Conservation (phyloP, 208 protist genomes). For the Leishmania braziliensis region DNA sequence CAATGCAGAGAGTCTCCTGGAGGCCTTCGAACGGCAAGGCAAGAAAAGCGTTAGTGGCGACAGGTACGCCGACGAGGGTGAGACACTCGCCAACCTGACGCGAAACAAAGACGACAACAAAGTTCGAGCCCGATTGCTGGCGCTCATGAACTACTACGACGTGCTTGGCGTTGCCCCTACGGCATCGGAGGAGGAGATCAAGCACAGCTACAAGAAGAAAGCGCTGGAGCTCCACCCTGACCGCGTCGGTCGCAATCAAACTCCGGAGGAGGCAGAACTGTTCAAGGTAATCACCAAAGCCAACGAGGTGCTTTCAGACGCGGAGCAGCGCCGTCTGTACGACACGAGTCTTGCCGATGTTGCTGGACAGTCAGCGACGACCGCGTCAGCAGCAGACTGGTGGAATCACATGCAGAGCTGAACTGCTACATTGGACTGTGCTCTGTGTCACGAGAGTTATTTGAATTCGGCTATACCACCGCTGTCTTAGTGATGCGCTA, state of each 20-base stretch:
- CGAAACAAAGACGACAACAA: constrained; percentile 77
- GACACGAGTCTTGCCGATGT: constrained; percentile 44
- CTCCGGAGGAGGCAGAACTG: constrained; percentile 80
- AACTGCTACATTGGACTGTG: neutral
- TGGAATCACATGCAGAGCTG: constrained; percentile 43
- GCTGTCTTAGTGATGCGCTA: neutral
- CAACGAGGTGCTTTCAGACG: constrained; percentile 79
- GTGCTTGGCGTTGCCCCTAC: constrained; percentile 78
- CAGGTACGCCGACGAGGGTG: constrained; percentile 11
- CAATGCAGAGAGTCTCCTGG: constrained; percentile 63
- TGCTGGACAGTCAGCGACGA: neutral
- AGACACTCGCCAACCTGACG: constrained; percentile 57
- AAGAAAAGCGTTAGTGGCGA: constrained; percentile 27
- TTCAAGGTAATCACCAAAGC: constrained; percentile 93
- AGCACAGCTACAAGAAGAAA: constrained; percentile 80
- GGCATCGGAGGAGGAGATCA: constrained; percentile 75
- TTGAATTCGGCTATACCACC: neutral
- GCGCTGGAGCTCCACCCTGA: constrained; percentile 90
- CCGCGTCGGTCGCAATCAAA: constrained; percentile 58
- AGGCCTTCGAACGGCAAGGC: constrained; percentile 67
- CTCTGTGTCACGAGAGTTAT: neutral
- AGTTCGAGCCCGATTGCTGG: constrained; percentile 72
- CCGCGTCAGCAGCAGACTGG: constrained; percentile 35
- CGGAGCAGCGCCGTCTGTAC: constrained; percentile 60
- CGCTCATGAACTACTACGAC: constrained; percentile 92